These are phyloP conservation scores for Mycena vulgaris DNA, from an alignment of 768 basidiomycete genomes.

Conservation along the genomic window DNA sequence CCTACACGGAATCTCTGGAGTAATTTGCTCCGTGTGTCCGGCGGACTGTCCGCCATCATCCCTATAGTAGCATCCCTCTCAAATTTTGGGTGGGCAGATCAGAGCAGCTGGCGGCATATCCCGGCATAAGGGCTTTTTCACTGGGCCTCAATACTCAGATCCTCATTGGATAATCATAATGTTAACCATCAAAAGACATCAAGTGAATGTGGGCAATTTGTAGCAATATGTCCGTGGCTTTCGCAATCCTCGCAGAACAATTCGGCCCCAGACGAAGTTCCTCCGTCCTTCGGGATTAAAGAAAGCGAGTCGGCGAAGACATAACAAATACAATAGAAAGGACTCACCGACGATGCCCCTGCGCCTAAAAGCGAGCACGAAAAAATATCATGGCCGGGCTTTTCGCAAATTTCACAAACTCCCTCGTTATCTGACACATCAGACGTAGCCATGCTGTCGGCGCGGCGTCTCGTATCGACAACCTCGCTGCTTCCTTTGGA, in stretches of 20 bases:
- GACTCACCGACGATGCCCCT: constrained; percentile 53
- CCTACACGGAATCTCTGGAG: no score
- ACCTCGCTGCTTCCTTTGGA: constrained; percentile 63
- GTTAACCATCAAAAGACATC: constrained; percentile 85
- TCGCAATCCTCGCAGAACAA: constrained; percentile 90
- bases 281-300: constrained; percentile 9
- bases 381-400: constrained; percentile 89
- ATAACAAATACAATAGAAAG: neutral
- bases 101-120: no score
- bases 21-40: no score
- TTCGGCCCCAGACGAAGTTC: constrained; percentile 45
- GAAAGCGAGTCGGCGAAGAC: neutral
- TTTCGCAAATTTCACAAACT: constrained; percentile 70
- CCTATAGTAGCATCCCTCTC: no score
- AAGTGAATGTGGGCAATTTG: constrained; percentile 86
- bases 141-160: no score
- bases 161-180: no score
- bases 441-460: constrained; percentile 46
- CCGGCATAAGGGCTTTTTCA: no score
- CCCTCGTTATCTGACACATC: constrained; percentile 51
- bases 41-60: no score
- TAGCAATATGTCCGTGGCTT: constrained; percentile 80
- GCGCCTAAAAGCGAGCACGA: constrained; percentile 83
- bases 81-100: no score
- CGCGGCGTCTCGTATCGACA: constrained; percentile 47